A percentile compares a stretch with the other conserved stretches of the same genome.
phyloP scores from a whole-genome alignment of 768 basidiomycete genomes.

The Amanita pallidorosea region DNA sequence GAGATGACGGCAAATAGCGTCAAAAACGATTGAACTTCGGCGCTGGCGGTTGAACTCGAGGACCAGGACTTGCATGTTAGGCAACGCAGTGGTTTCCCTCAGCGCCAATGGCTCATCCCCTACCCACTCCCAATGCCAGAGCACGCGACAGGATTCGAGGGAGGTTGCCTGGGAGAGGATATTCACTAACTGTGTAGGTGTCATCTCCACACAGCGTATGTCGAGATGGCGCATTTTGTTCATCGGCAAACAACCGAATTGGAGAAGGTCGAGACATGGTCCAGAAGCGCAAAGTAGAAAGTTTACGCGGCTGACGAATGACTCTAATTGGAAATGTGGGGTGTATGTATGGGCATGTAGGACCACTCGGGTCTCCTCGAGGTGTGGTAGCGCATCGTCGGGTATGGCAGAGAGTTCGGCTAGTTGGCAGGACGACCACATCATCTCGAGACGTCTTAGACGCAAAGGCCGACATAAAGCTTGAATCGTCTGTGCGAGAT shows the following conservation, averaged over 20 bases:
- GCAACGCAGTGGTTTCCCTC: background rate
- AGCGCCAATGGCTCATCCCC: background rate
- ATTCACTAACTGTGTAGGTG: background rate
- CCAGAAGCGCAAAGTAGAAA: constrained; percentile 2
- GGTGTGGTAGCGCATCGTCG: background rate
- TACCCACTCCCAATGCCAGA: background rate
- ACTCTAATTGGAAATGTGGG: background rate
- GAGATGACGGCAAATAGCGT: background rate
- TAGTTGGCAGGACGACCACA: background rate
- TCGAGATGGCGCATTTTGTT: background rate
- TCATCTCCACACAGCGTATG: background rate
- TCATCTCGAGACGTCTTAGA: background rate
- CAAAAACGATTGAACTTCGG: background rate
- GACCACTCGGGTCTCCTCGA: background rate
- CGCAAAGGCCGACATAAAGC: background rate
- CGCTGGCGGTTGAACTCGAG: constrained; percentile 1
- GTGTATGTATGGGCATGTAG: background rate
- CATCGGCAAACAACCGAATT: background rate
- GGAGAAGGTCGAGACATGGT: background rate
- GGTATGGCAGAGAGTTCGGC: background rate
- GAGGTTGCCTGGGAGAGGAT: background rate
- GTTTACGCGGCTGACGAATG: background rate
- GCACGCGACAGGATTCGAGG: background rate
- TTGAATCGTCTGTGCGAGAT: background rate
- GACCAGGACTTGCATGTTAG: background rate